Evolutionary conservation across 352 stramenopile genomes (phyloP).

Genomic region (Ophiocytium majus): DNA sequence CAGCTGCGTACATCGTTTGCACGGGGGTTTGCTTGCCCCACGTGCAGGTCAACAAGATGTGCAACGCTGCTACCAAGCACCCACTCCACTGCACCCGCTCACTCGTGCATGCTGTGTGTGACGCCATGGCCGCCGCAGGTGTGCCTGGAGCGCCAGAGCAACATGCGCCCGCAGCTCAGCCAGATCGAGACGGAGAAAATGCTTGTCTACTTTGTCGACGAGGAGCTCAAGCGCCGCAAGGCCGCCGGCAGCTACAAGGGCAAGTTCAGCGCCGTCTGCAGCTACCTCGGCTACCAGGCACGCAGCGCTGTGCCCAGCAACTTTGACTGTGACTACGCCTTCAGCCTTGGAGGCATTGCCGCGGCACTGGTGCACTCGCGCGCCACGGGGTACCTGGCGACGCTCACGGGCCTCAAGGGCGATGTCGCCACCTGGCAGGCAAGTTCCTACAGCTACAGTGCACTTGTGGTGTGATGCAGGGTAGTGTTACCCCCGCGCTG

Average conservation of each 20-base stretch:
- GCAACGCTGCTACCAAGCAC: too few relatives aligned
- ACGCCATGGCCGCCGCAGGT: constrained; percentile 29
- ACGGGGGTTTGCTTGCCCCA: too few relatives aligned
- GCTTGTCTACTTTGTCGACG: constrained; percentile 61
- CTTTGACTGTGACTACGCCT: constrained; percentile 63
- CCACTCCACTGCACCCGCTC: too few relatives aligned
- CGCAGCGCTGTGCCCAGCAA: constrained; percentile 57
- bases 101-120: too few relatives aligned
- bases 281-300: constrained; percentile 55
- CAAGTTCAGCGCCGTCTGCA: constrained; percentile 60
- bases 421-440: constrained; percentile 41
- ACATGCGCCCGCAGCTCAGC: constrained; percentile 61
- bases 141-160: constrained; percentile 54
- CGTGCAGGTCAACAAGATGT: too few relatives aligned
- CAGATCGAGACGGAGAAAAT: constrained; percentile 65
- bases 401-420: constrained; percentile 55
- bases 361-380: constrained; percentile 58
- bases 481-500: background rate
- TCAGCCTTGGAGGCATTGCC: constrained; percentile 57
- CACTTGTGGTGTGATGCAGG: background rate
- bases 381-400: constrained; percentile 59
- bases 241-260: constrained; percentile 59
- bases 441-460: background rate
- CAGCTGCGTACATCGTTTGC: too few relatives aligned
- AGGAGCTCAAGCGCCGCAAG: constrained; percentile 60